A percentile compares a stretch with the other conserved stretches of the same genome.
Evolutionary conservation across 2,329 filamentous ascomycete genomes (phyloP).

Genomic region (Verticillium dahliae): DNA sequence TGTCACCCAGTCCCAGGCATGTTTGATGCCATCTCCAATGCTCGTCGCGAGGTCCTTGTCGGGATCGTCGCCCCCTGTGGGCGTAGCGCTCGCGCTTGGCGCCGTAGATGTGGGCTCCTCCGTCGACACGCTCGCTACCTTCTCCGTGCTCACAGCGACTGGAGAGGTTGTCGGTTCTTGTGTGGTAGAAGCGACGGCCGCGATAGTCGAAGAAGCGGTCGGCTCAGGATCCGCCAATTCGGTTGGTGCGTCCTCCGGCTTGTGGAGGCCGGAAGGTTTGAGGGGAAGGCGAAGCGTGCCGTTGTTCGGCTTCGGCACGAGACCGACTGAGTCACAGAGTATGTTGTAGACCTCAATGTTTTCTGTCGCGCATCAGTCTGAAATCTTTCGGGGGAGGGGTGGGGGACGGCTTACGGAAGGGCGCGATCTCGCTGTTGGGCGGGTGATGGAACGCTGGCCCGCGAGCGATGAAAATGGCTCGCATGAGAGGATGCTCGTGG

Average conservation of each 20-base stretch:
- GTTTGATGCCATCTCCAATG: conserved; percentile 28
- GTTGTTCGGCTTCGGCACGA: conserved; percentile 74
- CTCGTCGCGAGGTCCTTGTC: conserved; percentile 19
- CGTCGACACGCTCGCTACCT: conserved; percentile 11
- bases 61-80: conserved; percentile 18
- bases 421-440: conserved; percentile 70
- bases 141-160: conserved; percentile 6
- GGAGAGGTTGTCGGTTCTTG: conserved; percentile 10
- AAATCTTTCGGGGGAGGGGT: neutral
- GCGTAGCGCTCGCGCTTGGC: conserved; percentile 4
- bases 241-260: conserved; percentile 37
- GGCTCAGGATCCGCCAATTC: conserved; percentile 47
- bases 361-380: conserved; percentile 46
- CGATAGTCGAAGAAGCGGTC: conserved; percentile 15
- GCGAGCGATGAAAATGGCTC: conserved; percentile 87
- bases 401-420: conserved; percentile 65
- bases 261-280: conserved; percentile 55
- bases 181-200: conserved; percentile 3
- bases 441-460: conserved; percentile 88
- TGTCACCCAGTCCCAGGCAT: conserved; percentile 45
- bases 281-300: conserved; percentile 74
- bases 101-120: conserved; percentile 7
- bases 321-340: conserved; percentile 76
- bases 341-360: conserved; percentile 96
- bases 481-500: conserved; percentile 89